Evolutionary conservation across 495 filamentous ascomycete species (phyloP), one percentile per base, ranked within the genome.

Genomic region (Apiosordaria backusii): DNA sequence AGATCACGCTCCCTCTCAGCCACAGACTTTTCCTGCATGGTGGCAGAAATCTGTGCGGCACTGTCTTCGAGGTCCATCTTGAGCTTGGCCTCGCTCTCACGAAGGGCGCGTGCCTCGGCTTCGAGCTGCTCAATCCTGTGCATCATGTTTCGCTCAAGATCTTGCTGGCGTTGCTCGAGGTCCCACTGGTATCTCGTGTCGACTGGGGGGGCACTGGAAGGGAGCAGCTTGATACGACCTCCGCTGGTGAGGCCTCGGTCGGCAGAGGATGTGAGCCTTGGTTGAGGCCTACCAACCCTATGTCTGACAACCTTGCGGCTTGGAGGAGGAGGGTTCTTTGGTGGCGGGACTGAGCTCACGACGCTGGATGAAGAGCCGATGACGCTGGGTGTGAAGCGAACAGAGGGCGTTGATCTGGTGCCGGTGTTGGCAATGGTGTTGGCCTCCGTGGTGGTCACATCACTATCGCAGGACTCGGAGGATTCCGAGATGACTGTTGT

Each of bases 51-150:
- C 61, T 57, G 62, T 0, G 66, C 61, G 5, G 75, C 72, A 53
- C 60, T 70, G 27, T 76, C 68, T 40, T 78, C 75, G 25, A 80
- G 72, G 64, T 79, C 72, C 65, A 55, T 65, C 61, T 68, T 72
- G 35, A 74, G 65, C 53, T 73, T 72, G 61, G 68, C 68, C 45
- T 76, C 77, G 57, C 69, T 74, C 52, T 72, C 70, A 53, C 74
- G 78, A 35, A 81, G 73, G 35, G 65, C 71, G 19, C 75, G 70
- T 22, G 75, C 70, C 66, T 82, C 79, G 64, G 72, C 73, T 69
- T 81, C 77, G 16, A 81, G 73, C 60, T 75, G 76, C 66, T 81
- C 78, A 50, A 82, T 68, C 73, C 76, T 79, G 60, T 74, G 66
- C 40, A 70, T 29, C 59, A 82, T 71, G 64, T 68, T 70, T 10